Base-by-base conservation (phyloP, 345 rosid species). In the Salix viminalis region DNA sequence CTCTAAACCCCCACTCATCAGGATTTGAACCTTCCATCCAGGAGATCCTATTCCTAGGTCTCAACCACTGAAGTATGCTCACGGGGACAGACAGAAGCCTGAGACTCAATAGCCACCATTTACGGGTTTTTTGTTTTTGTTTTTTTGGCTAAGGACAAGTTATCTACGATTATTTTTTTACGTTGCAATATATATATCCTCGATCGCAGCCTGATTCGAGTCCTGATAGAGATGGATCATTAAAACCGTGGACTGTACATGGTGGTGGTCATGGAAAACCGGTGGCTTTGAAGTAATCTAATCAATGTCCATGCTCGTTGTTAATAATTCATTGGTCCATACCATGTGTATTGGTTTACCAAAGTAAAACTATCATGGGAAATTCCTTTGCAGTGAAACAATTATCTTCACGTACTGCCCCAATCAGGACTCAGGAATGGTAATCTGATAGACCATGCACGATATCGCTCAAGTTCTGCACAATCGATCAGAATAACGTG, bases 341-440 rank as follows among this genome's bases (percentile, higher is more conserved):
- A 3, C 54, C 73, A 75, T 36, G 72, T 67, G 72, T 75, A 4
- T 67, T 52, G 78, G 52, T 9, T 66, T 21, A 7, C 41, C 34
- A 0, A 65, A 16, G 68, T 6, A 30, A 28, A 0, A 28, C 4
- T 12, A 10, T 24, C 66, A 9, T 6, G 15, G 14, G 46, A 42
- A 42, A 42, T 42, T 42, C 46, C 46, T 3, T 11, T 11, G 46
- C 14, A 12, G 3, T 11, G 4, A 42, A 42, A 42, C 14, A 42
- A 12, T 42, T 2, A 42, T 42, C 46, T 42, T 42, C 46, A 42
- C 26, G 1, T 26, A n/a, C 46, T 0, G 3, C 13, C 46, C 46
- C 46, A 11, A 3, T 42, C 3, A 42, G 37, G 37, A 36, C 37
- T 28, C 46, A 10, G 46, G 11, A 70, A 6, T 48, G 9, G 5